Conservation (phyloP, 352 stramenopile species). For the Phytopythium helicoides region DNA sequence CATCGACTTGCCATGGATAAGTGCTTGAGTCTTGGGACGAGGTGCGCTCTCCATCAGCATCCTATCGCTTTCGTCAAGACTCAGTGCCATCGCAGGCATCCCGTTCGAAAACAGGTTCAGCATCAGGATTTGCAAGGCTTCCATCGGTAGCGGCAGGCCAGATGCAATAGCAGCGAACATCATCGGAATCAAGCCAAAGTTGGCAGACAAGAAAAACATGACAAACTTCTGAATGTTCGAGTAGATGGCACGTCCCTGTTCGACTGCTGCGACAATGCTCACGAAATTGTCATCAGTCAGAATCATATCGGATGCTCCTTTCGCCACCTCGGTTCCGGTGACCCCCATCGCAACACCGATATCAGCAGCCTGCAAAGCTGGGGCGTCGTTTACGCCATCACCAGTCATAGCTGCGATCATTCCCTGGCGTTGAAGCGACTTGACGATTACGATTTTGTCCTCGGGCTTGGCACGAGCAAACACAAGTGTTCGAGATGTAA, state of each 20-base stretch:
- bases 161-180: constrained; percentile 37
- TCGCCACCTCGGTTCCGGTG: constrained; percentile 93
- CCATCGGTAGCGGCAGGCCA: constrained; percentile 72
- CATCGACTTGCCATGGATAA: constrained; percentile 30
- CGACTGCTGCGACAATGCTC: constrained; percentile 94
- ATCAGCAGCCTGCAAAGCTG: constrained; percentile 92
- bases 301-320: constrained; percentile 96
- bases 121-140: constrained; percentile 95
- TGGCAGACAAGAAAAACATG: constrained; percentile 96
- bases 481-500: constrained; percentile 44
- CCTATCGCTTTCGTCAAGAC: constrained; percentile 39
- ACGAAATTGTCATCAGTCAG: constrained; percentile 96
- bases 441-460: constrained; percentile 90
- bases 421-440: constrained; percentile 71
- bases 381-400: constrained; percentile 96
- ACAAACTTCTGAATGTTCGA: constrained; percentile 97
- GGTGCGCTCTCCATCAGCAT: constrained; percentile 39
- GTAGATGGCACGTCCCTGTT: constrained; percentile 93
- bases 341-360: constrained; percentile 96
- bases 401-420: constrained; percentile 90
- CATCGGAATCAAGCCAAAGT: constrained; percentile 90
- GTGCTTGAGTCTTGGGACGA: constrained; percentile 30
- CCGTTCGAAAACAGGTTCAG: constrained; percentile 96
- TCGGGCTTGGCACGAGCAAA: constrained; percentile 88
- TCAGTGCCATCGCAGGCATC: constrained; percentile 45